A percentile compares a stretch with the other conserved stretches of the same genome.
Conservation (phyloP, 140 eudicot species). For the Flaveria floridana region DNA sequence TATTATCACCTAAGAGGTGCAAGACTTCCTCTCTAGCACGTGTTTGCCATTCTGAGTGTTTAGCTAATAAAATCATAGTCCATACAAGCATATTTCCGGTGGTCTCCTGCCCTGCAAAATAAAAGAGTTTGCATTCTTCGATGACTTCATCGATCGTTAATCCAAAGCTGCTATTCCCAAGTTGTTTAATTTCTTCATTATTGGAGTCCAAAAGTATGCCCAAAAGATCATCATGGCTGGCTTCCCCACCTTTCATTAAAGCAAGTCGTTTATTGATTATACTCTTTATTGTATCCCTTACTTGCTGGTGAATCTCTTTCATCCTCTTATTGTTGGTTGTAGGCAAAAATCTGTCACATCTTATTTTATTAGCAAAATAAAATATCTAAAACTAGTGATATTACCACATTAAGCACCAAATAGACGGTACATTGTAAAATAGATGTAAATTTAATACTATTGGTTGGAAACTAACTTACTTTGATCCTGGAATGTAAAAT, state of each 20-base stretch:
- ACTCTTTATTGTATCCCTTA: slow-evolving; percentile 25
- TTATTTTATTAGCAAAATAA: neutral
- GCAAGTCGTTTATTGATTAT: slow-evolving; percentile 39
- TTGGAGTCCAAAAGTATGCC: slow-evolving; percentile 42
- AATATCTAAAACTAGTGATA: neutral
- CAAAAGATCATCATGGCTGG: slow-evolving; percentile 40
- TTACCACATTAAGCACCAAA: neutral
- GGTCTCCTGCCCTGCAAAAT: slow-evolving; percentile 53
- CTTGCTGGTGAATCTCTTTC: slow-evolving; percentile 27
- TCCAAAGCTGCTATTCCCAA: slow-evolving; percentile 19
- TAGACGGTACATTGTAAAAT: too few species aligned
- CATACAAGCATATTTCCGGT: slow-evolving; percentile 41
- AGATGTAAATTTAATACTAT: too few species aligned
- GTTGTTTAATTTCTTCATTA: slow-evolving; percentile 20
- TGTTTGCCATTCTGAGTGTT: slow-evolving; percentile 35
- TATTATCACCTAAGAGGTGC: slow-evolving; percentile 28
- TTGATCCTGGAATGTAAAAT: slow-evolving; percentile 36
- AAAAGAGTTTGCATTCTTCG: slow-evolving; percentile 51
- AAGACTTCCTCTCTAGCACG: slow-evolving; percentile 44
- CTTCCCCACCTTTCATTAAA: slow-evolving; percentile 38
- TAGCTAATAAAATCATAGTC: slow-evolving; percentile 41
- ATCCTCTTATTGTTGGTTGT: slow-evolving; percentile 36
- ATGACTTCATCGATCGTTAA: slow-evolving; percentile 38
- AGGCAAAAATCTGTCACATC: slow-evolving; percentile 29
- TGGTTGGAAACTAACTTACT: neutral